Evolutionary conservation across 73 alveolate species (phyloP).

Genomic region (Tetrahymena borealis): DNA sequence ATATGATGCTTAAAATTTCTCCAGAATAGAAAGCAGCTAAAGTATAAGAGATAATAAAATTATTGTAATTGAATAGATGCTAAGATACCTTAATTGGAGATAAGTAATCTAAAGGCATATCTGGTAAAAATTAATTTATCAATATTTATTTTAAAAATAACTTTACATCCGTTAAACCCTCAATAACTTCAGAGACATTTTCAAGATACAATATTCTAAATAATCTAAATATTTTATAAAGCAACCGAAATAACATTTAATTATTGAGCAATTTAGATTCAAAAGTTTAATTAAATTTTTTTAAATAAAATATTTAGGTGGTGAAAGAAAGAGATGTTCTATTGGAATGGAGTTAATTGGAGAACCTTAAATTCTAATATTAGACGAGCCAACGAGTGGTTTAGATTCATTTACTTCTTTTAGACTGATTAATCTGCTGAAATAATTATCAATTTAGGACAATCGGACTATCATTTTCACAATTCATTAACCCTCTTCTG

Average conservation of each 20-base stretch:
- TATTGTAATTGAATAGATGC: background rate
- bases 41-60: background rate
- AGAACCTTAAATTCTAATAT: background rate
- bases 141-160: too few relatives aligned
- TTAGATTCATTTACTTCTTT: background rate
- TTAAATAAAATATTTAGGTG: background rate
- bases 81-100: background rate
- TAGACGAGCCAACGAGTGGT: background rate
- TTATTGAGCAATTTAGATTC: too few relatives aligned
- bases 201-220: too few relatives aligned
- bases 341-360: background rate
- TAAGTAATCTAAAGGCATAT: background rate
- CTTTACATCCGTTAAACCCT: too few relatives aligned
- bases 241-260: too few relatives aligned
- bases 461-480: constrained; percentile 55
- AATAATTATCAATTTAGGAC: background rate
- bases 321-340: background rate
- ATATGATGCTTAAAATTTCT: background rate
- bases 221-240: too few relatives aligned
- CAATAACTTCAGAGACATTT: too few relatives aligned
- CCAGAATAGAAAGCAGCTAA: background rate
- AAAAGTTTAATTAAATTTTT: too few relatives aligned
- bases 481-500: constrained; percentile 60
- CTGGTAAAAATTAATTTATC: background rate
- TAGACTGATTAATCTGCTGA: background rate